Conservation (phyloP, 176 grass and related monocot species). For the Dendrocalamus sinicus region DNA sequence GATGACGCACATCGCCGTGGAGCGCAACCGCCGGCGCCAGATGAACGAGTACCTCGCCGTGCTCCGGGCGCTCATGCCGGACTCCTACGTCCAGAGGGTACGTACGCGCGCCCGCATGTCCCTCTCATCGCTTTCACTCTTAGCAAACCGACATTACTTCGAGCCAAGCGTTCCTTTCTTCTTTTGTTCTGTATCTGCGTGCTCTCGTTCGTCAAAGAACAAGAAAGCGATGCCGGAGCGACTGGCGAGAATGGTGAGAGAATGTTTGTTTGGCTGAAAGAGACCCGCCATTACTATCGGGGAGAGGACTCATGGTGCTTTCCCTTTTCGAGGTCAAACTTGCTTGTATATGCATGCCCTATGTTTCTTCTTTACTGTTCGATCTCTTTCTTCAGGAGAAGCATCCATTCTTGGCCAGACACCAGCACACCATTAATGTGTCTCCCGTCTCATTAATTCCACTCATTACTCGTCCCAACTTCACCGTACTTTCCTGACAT, state of each 20-base stretch:
- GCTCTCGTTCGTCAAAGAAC: constrained; percentile 20
- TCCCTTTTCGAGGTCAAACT: background rate
- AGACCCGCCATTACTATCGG: constrained; percentile 33
- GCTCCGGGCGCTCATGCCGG: constrained; percentile 89
- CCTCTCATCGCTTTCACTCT: background rate
- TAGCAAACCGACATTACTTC: constrained; percentile 31
- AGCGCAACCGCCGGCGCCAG: constrained; percentile 93
- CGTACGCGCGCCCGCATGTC: background rate
- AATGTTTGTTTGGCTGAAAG: constrained; percentile 30
- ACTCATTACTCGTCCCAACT: background rate
- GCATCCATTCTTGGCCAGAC: constrained; percentile 26
- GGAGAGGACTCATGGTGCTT: background rate
- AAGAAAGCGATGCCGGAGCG: constrained; percentile 49
- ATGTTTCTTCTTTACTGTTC: constrained; percentile 24
- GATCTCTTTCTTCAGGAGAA: background rate
- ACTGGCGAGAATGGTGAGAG: background rate
- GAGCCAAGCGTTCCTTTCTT: constrained; percentile 9
- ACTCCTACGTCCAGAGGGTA: constrained; percentile 87
- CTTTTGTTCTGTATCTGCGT: background rate
- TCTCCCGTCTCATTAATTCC: constrained; percentile 30
- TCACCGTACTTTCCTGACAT: constrained; percentile 5
- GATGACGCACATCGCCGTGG: constrained; percentile 98
- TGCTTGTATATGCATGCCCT: background rate
- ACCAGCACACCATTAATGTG: constrained; percentile 51
- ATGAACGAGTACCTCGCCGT: constrained; percentile 94